phyloP scores from a whole-genome alignment of 371 early-diverging fungal genomes.

The Entomophthora muscae region DNA sequence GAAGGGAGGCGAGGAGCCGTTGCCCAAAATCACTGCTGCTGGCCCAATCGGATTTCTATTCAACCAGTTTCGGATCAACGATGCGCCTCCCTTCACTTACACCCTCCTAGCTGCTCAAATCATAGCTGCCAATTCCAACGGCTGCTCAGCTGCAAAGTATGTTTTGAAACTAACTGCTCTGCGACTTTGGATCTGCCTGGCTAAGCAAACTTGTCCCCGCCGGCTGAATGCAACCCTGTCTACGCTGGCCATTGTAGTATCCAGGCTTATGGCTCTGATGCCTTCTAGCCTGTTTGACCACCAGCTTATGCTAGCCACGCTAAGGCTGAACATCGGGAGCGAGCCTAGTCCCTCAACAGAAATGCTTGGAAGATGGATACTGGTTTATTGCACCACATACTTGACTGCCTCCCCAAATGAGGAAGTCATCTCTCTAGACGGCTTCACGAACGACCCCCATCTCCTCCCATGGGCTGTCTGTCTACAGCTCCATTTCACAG shows the following conservation, averaged over 20 bases:
- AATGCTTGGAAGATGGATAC: not conserved
- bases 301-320: not conserved
- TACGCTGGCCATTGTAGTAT: not conserved
- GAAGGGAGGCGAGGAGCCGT: not conserved
- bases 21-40: not conserved
- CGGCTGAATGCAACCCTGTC: not conserved
- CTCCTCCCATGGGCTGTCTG: not conserved
- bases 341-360: not conserved
- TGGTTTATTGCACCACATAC: not conserved
- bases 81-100: not conserved
- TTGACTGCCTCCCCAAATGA: not conserved
- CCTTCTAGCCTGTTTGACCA: not conserved
- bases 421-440: not conserved
- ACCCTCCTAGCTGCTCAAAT: not conserved
- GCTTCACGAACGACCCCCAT: not conserved
- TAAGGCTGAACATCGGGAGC: not conserved
- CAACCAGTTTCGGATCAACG: not conserved
- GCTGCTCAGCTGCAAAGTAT: not conserved
- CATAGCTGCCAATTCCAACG: not conserved
- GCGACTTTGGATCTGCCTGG: not conserved
- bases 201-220: not conserved
- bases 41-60: not conserved
- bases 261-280: not conserved
- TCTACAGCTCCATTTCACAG: not conserved
- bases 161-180: not conserved